Percentiles rank a stretch among this genome's conserved stretches.
phyloP scores from a whole-genome alignment of 177 flowering plant genomes.

The Tripterygium wilfordii region DNA sequence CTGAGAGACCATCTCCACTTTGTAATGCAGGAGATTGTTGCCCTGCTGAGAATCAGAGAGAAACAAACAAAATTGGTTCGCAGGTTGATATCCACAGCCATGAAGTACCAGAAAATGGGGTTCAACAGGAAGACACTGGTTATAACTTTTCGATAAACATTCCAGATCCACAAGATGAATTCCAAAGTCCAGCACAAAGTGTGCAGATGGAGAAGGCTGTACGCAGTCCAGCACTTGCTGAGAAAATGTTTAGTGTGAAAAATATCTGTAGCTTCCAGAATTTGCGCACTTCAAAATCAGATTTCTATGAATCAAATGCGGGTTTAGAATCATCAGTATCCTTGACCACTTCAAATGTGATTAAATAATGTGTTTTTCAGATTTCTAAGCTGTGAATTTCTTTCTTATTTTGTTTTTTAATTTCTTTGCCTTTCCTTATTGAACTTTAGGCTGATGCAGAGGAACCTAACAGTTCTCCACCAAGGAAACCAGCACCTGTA shows the following conservation, averaged over 20 bases:
- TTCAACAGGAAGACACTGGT: constrained; percentile 20
- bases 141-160: constrained; percentile 13
- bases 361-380: neutral
- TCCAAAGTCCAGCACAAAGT: constrained; percentile 32
- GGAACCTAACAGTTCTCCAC: constrained; percentile 24
- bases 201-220: constrained; percentile 16
- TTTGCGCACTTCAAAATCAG: constrained; percentile 22
- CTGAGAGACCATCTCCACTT: constrained; percentile 21
- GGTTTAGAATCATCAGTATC: constrained; percentile 45
- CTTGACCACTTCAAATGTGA: constrained; percentile 22
- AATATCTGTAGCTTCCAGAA: constrained; percentile 25
- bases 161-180: constrained; percentile 15
- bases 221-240: constrained; percentile 20
- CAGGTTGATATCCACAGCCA: constrained; percentile 16
- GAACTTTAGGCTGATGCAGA: constrained; percentile 41
- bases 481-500: constrained; percentile 14
- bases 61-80: constrained; percentile 14
- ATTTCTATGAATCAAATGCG: constrained; percentile 14
- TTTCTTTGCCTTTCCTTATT: constrained; percentile 34
- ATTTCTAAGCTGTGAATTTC: too few relatives aligned
- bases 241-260: constrained; percentile 18
- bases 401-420: too few relatives aligned
- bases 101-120: constrained; percentile 10
- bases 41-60: constrained; percentile 10
- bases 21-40: constrained; percentile 13